Evolutionary conservation across 345 rosid species (phyloP), one percentile per base, ranked within the genome.

Genomic region (Moricandia arvensis): DNA sequence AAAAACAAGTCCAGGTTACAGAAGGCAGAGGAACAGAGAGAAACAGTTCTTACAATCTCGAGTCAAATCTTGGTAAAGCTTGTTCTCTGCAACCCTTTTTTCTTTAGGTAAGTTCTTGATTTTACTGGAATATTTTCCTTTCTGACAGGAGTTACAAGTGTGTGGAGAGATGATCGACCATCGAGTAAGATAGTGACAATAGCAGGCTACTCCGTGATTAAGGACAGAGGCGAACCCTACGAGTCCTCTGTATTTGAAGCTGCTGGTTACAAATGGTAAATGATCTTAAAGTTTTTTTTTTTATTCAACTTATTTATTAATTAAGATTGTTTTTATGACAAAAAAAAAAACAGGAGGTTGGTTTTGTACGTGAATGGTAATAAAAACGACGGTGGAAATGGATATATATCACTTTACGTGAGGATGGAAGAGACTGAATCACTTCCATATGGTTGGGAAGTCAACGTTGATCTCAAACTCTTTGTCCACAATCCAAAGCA

Each of bases 221-320:
- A 75, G 10, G 68, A 51, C 0, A 45, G 76, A 8, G 3, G 0
- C 1, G 82, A 83, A 12, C 68, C 62, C 26, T 81, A 75, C 15
- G 82, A 81, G 13, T 81, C 82, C 10, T 77, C 65, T 47, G 76
- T 35, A 24, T 86, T 86, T 76, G 79, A 80, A 63, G 66, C 77
- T 60, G 63, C 63, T n/a, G 79, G 79, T 58, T 72, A 81, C 75
- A 83, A 82, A 83, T 85, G 85, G 87, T 80, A 21, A 8, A 0
- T 16, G 1, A 34, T 1, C 15, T 13, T 1, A 26, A 55, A 7
- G n/a, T 27, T 15, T 7, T 47, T 43, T 47, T 6, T 31, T 17
- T 68, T 74, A 15, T 17, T 8, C 16, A 9, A 0, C 27, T 9
- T 34, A 9, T 61, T 60, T 8, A 9, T 33, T 33, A 3, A 15